Evolutionary conservation across 2,329 filamentous ascomycete species (phyloP), one percentile per base, ranked within the genome.

Genomic region (Fusarium globosum): DNA sequence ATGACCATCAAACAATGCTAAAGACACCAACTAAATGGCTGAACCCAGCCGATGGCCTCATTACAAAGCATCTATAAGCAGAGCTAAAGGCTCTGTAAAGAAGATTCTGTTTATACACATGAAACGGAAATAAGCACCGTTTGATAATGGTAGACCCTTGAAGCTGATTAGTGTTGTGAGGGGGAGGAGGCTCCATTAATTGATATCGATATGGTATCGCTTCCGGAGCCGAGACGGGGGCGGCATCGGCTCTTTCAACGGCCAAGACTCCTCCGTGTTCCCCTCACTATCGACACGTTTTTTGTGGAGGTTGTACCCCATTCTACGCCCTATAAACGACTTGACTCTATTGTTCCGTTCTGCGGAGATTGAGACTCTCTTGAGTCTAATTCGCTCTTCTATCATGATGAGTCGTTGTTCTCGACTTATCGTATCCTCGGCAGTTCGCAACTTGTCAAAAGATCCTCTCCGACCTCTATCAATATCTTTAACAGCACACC

Each of bases 201-300:
- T 20, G 30, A 35, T 51, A 33, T 33, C 48, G 18, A 46, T 46
- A 46, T 51, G 36, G 28, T 63, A 63, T 56, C 46, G 51, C 48
- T 71, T 49, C 57, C 56, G 67, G 59, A 74, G 58, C 71, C 61
- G 58, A 68, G 61, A 73, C 45, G 59, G 67, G 57, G 57, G 49
- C 59, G 57, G 48, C 52, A 53, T 73, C 67, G 71, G 62, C 62
- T 58, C 51, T 42, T 55, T 58, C 59, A 48, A 59, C 66, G 36
- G 66, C 61, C 66, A 70, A 57, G 65, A 45, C 51, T 59, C 45
- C 45, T 48, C 45, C 26, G 41, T 15, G 51, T 68, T 61, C 70
- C 69, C 71, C 71, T 74, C 71, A 68, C 39, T 38, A 53, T 63
- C 21, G 43, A 33, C 35, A 45, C 23, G 23, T 45, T 68, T 56